Percentiles rank a stretch among this genome's conserved stretches.
Evolutionary conservation across 306 rosid genomes (phyloP).

Genomic region (Acacia acuminata): DNA sequence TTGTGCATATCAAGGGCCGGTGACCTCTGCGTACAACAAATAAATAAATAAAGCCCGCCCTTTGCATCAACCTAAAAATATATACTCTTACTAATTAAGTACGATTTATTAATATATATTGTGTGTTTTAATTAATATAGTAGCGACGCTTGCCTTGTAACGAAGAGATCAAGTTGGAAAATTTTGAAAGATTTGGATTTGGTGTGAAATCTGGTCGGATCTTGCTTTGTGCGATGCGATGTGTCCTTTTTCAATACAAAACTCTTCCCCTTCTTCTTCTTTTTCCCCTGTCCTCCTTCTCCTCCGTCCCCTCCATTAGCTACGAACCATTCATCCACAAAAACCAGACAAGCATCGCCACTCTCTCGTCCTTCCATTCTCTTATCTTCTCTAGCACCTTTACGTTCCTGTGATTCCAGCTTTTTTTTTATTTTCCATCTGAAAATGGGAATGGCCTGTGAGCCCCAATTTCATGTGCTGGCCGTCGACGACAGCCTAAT

Average conservation of each 20-base stretch:
- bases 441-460: slow-evolving; percentile 76
- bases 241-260: slow-evolving; percentile 63
- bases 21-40: not conserved
- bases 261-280: slow-evolving; percentile 26
- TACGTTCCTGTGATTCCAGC: not conserved
- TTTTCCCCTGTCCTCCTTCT: slow-evolving; percentile 15
- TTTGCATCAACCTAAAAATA: slow-evolving; percentile 27
- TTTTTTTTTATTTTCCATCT: slow-evolving; percentile 25
- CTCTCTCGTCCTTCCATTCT: slow-evolving; percentile 13
- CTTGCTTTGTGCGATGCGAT: slow-evolving; percentile 87
- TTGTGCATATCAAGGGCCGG: not conserved
- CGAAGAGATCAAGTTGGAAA: slow-evolving; percentile 72
- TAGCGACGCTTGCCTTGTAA: slow-evolving; percentile 76
- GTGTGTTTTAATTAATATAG: slow-evolving; percentile 13
- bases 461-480: slow-evolving; percentile 84
- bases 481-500: slow-evolving; percentile 93
- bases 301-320: slow-evolving; percentile 18
- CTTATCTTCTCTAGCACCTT: not conserved
- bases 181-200: slow-evolving; percentile 86
- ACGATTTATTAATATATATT: slow-evolving; percentile 2
- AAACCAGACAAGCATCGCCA: not conserved
- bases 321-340: not conserved
- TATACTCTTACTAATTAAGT: slow-evolving; percentile 14
- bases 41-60: not conserved
- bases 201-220: slow-evolving; percentile 97